Evolutionary conservation across 257 asterid genomes (phyloP), one percentile per base, ranked within the genome.

Genomic region (Verbascum thapsus): DNA sequence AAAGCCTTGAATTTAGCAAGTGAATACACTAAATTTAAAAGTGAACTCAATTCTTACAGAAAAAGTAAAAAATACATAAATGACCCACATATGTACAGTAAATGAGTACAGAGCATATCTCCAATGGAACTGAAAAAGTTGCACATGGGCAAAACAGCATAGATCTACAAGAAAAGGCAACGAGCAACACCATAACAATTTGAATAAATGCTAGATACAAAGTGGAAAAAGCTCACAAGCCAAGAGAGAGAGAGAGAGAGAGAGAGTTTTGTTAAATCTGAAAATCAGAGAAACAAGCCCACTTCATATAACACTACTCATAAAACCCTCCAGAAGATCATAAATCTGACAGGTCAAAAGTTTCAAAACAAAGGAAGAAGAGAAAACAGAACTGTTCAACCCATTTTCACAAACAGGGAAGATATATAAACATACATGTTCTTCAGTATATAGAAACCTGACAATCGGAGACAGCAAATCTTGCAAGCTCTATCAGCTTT

Each of bases 101-200:
- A 18, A 37, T 47, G 60, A 63, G 16, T 8, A 19, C 1, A n/a
- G 19, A 52, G 7, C 20, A 19, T 3, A 39, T 37, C 66, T n/a
- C n/a, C 9, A 13, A 44, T 13, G 13, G 56, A 57, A 12, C 8
- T 18, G n/a, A 15, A 22, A n/a, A 56, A 57, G 39, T 35, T n/a
- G 41, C 18, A 37, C 6, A 43, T 55, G 39, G 20, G 63, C 2
- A 26, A 30, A 54, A 69, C 40, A 57, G 38, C 64, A 49, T 39
- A 61, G 78, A 72, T 76, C 81, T 72, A 66, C 58, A 68, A 54
- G 51, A 44, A 52, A 26, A 37, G 41, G 43, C 19, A 56, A 57
- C 1, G n/a, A 48, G 10, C n/a, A n/a, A n/a, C n/a, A n/a, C n/a
- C n/a, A n/a, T n/a, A n/a, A n/a, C n/a, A n/a, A n/a, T n/a, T n/a